These are phyloP conservation scores for Phaeotremella skinneri DNA, from an alignment of 768 basidiomycete genomes.

Conservation along the genomic window DNA sequence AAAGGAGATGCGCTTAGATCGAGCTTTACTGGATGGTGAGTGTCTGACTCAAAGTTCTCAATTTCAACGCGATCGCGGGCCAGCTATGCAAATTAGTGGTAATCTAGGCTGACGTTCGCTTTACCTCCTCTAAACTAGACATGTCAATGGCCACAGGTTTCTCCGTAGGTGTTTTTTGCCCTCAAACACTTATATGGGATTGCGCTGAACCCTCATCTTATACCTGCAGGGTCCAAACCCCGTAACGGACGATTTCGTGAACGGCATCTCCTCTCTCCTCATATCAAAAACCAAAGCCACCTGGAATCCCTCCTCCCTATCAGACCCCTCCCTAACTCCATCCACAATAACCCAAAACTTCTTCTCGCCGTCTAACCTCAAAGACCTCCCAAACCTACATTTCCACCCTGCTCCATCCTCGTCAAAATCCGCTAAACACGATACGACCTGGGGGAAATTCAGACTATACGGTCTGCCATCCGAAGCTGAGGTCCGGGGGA, in stretches of 20 bases:
- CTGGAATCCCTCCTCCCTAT: constrained; percentile 69
- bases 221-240: constrained; percentile 31
- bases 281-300: constrained; percentile 57
- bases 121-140: too few relatives aligned
- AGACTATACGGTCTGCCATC: constrained; percentile 62
- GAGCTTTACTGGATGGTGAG: constrained; percentile 69
- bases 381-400: constrained; percentile 14
- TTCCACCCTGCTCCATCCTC: constrained; percentile 24
- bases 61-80: too few relatives aligned
- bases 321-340: constrained; percentile 58
- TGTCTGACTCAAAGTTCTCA: too few relatives aligned
- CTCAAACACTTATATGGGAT: constrained; percentile 10
- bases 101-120: background rate
- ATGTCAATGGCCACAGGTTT: constrained; percentile 82
- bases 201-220: constrained; percentile 9
- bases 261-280: constrained; percentile 72
- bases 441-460: constrained; percentile 54
- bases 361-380: constrained; percentile 14
- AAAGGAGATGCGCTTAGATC: constrained; percentile 58
- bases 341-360: constrained; percentile 57
- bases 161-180: constrained; percentile 62
- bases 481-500: constrained; percentile 67
- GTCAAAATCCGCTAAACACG: constrained; percentile 38
- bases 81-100: background rate
- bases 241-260: constrained; percentile 64